These are phyloP conservation scores for Clonostachys solani DNA, from an alignment of 2,329 filamentous ascomycete species.

Conservation along the genomic window DNA sequence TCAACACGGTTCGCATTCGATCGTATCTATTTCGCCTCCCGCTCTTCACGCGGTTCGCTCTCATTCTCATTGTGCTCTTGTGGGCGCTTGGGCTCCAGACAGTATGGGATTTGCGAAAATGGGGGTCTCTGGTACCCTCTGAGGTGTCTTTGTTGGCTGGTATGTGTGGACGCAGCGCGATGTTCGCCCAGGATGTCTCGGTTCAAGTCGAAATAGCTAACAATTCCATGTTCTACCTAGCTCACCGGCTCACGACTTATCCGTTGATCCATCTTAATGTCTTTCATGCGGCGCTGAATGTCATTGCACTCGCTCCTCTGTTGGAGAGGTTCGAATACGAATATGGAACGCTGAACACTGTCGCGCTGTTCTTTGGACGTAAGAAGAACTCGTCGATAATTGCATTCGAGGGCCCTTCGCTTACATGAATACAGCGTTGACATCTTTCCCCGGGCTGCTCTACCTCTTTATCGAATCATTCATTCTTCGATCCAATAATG, in stretches of 20 bases:
- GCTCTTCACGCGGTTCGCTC: constrained; percentile 72
- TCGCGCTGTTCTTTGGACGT: constrained; percentile 89
- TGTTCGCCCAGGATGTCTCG: no score
- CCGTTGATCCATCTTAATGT: constrained; percentile 80
- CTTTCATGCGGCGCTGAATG: constrained; percentile 76
- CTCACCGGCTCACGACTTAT: constrained; percentile 91
- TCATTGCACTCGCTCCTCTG: constrained; percentile 77
- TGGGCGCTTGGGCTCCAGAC: constrained; percentile 68
- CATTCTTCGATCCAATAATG: constrained; percentile 66
- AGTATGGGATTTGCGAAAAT: constrained; percentile 68
- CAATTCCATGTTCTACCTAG: constrained; percentile 21
- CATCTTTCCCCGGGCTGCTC: constrained; percentile 74
- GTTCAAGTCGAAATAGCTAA: background rate
- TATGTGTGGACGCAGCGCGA: constrained; percentile 26
- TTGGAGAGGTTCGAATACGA: constrained; percentile 92
- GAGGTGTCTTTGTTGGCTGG: constrained; percentile 68
- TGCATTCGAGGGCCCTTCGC: background rate
- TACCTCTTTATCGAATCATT: constrained; percentile 78
- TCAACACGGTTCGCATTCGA: constrained; percentile 70
- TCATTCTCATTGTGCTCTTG: constrained; percentile 55
- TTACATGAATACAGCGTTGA: constrained; percentile 52
- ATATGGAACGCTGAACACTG: constrained; percentile 83
- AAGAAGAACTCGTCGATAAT: constrained; percentile 33
- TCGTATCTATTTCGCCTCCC: constrained; percentile 84
- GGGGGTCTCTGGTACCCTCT: constrained; percentile 75